Evolutionary conservation across 2,329 filamentous ascomycete species (phyloP).

Genomic region (Xylaria sp.): DNA sequence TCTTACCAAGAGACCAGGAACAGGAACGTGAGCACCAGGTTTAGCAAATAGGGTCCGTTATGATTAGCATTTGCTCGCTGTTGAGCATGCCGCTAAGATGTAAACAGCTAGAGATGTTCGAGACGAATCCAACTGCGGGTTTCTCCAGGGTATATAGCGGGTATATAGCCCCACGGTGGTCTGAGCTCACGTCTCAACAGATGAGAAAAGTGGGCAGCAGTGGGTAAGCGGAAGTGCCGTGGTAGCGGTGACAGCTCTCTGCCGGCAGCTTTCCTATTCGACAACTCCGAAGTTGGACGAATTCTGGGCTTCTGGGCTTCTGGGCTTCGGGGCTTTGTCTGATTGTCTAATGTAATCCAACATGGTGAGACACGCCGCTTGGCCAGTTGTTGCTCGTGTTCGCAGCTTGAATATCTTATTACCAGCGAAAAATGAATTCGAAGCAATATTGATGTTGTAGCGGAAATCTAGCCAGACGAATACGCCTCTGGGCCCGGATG

Average conservation of each 20-base stretch:
- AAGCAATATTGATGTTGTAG: background rate
- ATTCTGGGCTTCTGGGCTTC: slow-evolving; percentile 12
- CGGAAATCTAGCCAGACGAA: background rate
- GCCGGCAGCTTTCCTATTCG: slow-evolving; percentile 36
- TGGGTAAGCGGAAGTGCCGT: slow-evolving; percentile 23
- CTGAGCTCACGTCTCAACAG: slow-evolving; percentile 37
- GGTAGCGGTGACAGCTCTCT: slow-evolving; percentile 35
- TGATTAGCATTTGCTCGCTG: slow-evolving; percentile 25
- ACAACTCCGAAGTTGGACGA: slow-evolving; percentile 15
- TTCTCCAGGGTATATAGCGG: slow-evolving; percentile 5
- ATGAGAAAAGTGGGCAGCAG: slow-evolving; percentile 27
- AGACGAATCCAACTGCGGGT: slow-evolving; percentile 8
- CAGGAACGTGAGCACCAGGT: slow-evolving; percentile 15
- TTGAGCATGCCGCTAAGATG: slow-evolving; percentile 26
- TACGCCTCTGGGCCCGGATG: no score
- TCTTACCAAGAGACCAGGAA: slow-evolving; percentile 12
- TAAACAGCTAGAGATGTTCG: slow-evolving; percentile 6
- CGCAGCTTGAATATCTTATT: background rate
- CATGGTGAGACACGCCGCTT: background rate
- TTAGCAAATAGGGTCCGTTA: background rate
- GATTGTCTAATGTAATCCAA: slow-evolving; percentile 5
- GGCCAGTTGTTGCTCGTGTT: background rate
- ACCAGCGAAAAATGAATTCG: background rate
- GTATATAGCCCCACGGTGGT: slow-evolving; percentile 24
- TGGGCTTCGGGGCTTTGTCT: slow-evolving; percentile 7